These are phyloP conservation scores for Arthroderma sp. DNA, from an alignment of 2,329 filamentous ascomycete species.

Conservation along the genomic window DNA sequence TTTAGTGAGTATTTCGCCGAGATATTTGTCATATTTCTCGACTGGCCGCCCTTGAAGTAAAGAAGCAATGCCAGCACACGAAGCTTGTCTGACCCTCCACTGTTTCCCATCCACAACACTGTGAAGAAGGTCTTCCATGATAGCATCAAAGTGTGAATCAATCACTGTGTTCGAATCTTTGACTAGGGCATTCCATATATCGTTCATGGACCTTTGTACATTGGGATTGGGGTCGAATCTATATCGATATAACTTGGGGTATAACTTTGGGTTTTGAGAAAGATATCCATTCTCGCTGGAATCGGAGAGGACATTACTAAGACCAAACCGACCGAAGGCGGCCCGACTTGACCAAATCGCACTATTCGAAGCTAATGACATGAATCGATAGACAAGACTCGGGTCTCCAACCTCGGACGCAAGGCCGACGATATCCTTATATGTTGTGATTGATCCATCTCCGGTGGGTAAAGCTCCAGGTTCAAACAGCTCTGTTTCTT, in stretches of 20 bases:
- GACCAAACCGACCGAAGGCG: conserved; percentile 84
- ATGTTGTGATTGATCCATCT: conserved; percentile 84
- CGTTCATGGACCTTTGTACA: conserved; percentile 89
- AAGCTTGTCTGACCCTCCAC: conserved; percentile 86
- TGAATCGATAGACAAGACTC: conserved; percentile 94
- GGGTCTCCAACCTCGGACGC: conserved; percentile 96
- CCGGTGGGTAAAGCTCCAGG: conserved; percentile 80
- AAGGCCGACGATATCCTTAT: conserved; percentile 91
- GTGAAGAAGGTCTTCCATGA: conserved; percentile 74
- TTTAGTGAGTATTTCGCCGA: conserved; percentile 71
- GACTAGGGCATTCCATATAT: conserved; percentile 93
- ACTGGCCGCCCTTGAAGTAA: conserved; percentile 70
- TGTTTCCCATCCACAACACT: conserved; percentile 73
- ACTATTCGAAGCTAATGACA: conserved; percentile 91
- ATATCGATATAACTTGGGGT: conserved; percentile 89
- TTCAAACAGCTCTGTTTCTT: conserved; percentile 88
- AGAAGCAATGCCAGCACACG: conserved; percentile 79
- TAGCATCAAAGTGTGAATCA: conserved; percentile 71
- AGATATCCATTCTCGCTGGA: conserved; percentile 56
- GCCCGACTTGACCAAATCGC: conserved; percentile 96
- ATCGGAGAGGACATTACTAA: conserved; percentile 83
- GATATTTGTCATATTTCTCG: conserved; percentile 67
- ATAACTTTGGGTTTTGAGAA: conserved; percentile 80
- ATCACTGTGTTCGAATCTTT: conserved; percentile 71
- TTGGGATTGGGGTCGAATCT: conserved; percentile 90